These are phyloP conservation scores for Aureobasidium musti DNA, from an alignment of 2,329 filamentous ascomycete genomes.

Conservation along the genomic window DNA sequence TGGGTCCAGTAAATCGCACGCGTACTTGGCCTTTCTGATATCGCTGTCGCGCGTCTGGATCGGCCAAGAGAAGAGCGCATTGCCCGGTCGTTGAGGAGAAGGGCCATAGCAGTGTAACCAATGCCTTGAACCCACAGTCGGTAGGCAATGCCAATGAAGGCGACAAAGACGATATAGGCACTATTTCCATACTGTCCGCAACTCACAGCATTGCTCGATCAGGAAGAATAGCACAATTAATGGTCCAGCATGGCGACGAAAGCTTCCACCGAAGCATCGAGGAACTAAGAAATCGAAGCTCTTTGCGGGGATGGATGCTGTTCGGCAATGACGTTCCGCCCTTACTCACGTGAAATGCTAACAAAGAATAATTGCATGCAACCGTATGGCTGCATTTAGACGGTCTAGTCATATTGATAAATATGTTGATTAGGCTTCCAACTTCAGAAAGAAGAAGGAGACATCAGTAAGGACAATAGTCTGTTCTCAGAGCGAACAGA, in stretches of 20 bases:
- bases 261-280: neutral
- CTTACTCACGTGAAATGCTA: neutral
- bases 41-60: constrained; percentile 80
- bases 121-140: constrained; percentile 59
- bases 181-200: constrained; percentile 11
- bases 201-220: neutral
- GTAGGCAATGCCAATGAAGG: constrained; percentile 32
- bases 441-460: too few species aligned
- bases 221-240: neutral
- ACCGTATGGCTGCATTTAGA: neutral
- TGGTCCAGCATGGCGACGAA: neutral
- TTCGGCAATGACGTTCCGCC: neutral
- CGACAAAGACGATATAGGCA: constrained; percentile 39
- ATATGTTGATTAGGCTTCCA: too few species aligned
- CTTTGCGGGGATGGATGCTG: constrained; percentile 11
- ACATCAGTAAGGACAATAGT: too few species aligned
- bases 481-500: too few species aligned
- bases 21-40: constrained; percentile 77
- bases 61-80: constrained; percentile 77
- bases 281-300: neutral
- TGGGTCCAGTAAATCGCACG: constrained; percentile 69
- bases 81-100: constrained; percentile 76
- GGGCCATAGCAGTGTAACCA: constrained; percentile 87
- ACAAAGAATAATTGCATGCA: neutral
- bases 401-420: constrained; percentile 1